phyloP scores from a whole-genome alignment of 169 alveolate genomes.

The Plasmodium gonderi region DNA sequence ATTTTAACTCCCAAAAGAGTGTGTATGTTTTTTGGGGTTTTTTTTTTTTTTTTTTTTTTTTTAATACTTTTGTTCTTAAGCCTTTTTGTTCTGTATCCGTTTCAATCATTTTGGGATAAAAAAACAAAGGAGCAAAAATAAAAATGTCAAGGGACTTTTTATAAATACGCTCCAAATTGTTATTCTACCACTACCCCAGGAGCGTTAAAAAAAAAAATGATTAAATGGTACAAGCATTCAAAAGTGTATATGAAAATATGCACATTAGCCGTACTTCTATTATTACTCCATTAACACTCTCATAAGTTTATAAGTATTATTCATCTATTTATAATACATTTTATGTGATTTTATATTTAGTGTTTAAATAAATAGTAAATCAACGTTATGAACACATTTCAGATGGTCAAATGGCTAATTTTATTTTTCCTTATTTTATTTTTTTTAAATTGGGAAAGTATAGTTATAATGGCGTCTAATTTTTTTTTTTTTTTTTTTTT shows the following conservation, averaged over 20 bases:
- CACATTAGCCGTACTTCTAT: neutral
- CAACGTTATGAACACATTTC: neutral
- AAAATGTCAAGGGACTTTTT: neutral
- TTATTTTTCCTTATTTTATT: neutral
- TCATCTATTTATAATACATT: neutral
- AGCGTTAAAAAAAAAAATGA: neutral
- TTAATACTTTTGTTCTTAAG: conserved; percentile 11
- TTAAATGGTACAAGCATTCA: neutral
- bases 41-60: neutral
- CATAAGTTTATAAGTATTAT: neutral
- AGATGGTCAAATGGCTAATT: neutral
- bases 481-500: conserved; percentile 14
- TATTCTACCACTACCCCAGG: neutral
- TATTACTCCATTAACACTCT: neutral
- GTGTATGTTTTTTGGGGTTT: neutral
- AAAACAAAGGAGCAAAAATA: neutral
- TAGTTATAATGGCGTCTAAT: neutral
- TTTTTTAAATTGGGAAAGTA: neutral
- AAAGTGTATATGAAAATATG: neutral
- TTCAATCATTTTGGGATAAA: conserved; percentile 9
- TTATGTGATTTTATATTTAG: too few relatives aligned
- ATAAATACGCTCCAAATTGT: neutral
- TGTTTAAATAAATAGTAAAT: neutral
- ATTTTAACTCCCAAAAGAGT: too few relatives aligned
- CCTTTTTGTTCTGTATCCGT: neutral